Percentiles rank a stretch among this genome's conserved stretches.
Conservation (phyloP, 116 monocot species). For the Iris pallida region DNA sequence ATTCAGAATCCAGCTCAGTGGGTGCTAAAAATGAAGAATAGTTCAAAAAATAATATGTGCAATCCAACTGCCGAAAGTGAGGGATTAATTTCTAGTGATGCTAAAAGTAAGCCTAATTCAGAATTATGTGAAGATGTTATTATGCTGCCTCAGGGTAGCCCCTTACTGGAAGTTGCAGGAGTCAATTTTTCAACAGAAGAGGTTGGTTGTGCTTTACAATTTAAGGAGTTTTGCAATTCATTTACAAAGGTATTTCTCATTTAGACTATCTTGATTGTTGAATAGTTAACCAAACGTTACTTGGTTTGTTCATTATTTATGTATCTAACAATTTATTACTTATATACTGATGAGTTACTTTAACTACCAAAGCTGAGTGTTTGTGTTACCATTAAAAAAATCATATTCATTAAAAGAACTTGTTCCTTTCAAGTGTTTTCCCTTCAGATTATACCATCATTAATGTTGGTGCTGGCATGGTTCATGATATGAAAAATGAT, state of each 20-base stretch:
- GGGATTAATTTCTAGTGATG: neutral
- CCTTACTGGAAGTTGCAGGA: conserved; percentile 41
- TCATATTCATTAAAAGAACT: neutral
- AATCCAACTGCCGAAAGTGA: neutral
- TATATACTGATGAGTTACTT: neutral
- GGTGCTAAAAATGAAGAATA: neutral
- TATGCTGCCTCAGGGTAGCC: conserved; percentile 44
- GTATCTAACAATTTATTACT: no score
- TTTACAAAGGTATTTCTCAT: conserved; percentile 56
- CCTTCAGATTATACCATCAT: no score
- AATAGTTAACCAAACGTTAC: neutral
- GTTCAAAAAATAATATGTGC: neutral
- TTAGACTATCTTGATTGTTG: neutral
- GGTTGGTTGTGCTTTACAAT: conserved; percentile 67
- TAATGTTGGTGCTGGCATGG: no score
- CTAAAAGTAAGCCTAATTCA: neutral
- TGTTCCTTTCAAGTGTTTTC: neutral
- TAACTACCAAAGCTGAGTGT: neutral
- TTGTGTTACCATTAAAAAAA: neutral
- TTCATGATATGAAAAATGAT: no score
- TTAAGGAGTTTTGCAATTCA: conserved; percentile 68
- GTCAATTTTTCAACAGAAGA: conserved; percentile 40
- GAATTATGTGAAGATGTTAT: conserved; percentile 18
- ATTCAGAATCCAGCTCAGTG: no score
- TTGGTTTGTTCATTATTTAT: neutral